phyloP scores from a whole-genome alignment of 1,139 yeast species.

The Suhomyces ambrosiae region DNA sequence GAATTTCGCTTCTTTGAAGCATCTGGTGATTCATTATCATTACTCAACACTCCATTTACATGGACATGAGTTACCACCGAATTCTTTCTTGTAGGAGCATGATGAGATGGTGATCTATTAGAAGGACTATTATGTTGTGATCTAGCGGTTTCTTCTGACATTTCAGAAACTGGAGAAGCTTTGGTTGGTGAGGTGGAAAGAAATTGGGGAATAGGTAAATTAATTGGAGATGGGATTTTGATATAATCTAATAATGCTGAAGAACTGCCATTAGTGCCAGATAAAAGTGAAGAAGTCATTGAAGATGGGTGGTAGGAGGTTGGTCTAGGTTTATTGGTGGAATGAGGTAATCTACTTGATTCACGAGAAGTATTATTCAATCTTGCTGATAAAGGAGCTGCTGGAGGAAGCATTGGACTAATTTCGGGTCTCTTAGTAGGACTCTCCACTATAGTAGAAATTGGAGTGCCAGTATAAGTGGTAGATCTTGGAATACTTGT shows the following conservation, averaged over 20 bases:
- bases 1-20: constrained; percentile 42
- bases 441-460: constrained; percentile 50
- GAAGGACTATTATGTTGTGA: constrained; percentile 15
- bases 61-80: constrained; percentile 49
- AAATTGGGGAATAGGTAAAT: constrained; percentile 38
- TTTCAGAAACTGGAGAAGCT: constrained; percentile 22
- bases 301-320: constrained; percentile 75
- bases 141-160: constrained; percentile 15
- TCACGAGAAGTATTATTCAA: constrained; percentile 21
- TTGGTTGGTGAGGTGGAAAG: constrained; percentile 44
- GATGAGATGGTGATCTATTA: constrained; percentile 10
- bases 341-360: constrained; percentile 40
- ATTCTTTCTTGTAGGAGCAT: constrained; percentile 37
- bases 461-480: constrained; percentile 44
- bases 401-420: constrained; percentile 12
- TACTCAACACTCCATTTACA: constrained; percentile 51
- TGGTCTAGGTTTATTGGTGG: constrained; percentile 68
- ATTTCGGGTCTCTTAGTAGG: constrained; percentile 32
- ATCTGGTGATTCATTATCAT: constrained; percentile 28
- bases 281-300: constrained; percentile 39
- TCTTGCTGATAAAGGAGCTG: constrained; percentile 16
- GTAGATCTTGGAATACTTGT: constrained; percentile 38
- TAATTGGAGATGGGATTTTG: constrained; percentile 36
- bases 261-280: constrained; percentile 22
- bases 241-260: constrained; percentile 34